Percentiles rank a stretch among this genome's conserved stretches.
Evolutionary conservation across 192 early-diverging fungal genomes (phyloP).

Genomic region (Backusella sp.): DNA sequence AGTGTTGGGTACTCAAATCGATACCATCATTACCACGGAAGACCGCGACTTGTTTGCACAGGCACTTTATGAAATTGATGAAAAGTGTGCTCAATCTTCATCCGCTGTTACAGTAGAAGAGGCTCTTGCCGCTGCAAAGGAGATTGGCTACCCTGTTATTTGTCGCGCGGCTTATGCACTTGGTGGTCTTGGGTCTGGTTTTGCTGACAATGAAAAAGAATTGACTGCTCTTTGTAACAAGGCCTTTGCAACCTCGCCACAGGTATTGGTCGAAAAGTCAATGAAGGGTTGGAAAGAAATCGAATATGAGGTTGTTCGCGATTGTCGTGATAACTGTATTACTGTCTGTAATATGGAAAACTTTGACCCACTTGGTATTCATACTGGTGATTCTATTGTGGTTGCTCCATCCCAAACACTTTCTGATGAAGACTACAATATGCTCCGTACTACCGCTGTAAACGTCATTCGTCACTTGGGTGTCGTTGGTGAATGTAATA

Average conservation of each 20-base stretch:
- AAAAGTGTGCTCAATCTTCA: slow-evolving; percentile 87
- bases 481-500: slow-evolving; percentile 99
- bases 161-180: slow-evolving; percentile 95
- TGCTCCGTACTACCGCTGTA: slow-evolving; percentile 94
- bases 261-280: slow-evolving; percentile 90
- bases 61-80: slow-evolving; percentile 82
- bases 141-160: slow-evolving; percentile 95
- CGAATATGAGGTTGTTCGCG: slow-evolving; percentile 98
- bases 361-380: slow-evolving; percentile 98
- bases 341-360: slow-evolving; percentile 99
- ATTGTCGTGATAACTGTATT: slow-evolving; percentile 94
- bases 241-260: slow-evolving; percentile 91
- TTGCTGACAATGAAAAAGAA: slow-evolving; percentile 88
- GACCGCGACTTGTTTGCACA: slow-evolving; percentile 94
- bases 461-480: slow-evolving; percentile 97
- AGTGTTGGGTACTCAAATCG: slow-evolving; percentile 93
- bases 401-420: slow-evolving; percentile 97
- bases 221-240: slow-evolving; percentile 75
- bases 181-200: slow-evolving; percentile 96
- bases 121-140: slow-evolving; percentile 79
- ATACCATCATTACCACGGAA: slow-evolving; percentile 95
- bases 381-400: slow-evolving; percentile 99
- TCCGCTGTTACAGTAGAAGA: slow-evolving; percentile 83
- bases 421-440: slow-evolving; percentile 97
- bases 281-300: slow-evolving; percentile 99